Conservation (phyloP, 371 early-diverging fungal species). For the Apophysomyces trapeziformis region DNA sequence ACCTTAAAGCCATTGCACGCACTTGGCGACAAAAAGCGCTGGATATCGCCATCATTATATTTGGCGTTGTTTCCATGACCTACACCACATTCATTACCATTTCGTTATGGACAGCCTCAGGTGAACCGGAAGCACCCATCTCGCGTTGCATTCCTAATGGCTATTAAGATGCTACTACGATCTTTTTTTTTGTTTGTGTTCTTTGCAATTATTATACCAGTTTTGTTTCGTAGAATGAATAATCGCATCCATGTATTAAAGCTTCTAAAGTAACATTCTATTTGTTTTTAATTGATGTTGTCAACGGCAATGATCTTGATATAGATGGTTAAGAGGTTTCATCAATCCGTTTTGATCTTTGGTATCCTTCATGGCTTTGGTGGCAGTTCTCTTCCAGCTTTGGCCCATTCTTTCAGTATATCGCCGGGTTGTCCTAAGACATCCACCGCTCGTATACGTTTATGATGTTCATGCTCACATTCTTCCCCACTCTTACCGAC, state of each 20-base stretch:
- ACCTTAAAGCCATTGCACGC: conserved; percentile 65
- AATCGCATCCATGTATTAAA: too few species aligned
- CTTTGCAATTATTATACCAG: conserved; percentile 2
- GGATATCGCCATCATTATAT: conserved; percentile 67
- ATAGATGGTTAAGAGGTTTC: too few species aligned
- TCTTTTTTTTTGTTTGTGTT: conserved; percentile 1
- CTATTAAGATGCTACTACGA: conserved; percentile 11
- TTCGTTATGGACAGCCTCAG: conserved; percentile 62
- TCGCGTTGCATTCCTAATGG: conserved; percentile 40
- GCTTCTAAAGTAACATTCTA: too few species aligned
- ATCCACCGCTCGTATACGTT: conserved; percentile 42
- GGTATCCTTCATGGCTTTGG: conserved; percentile 17
- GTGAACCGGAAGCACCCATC: conserved; percentile 37
- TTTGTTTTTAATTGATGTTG: too few species aligned
- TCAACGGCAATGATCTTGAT: too few species aligned
- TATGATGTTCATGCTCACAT: conserved; percentile 46
- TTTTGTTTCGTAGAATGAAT: too few species aligned
- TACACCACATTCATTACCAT: conserved; percentile 81
- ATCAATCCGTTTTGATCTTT: background rate
- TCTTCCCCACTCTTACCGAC: conserved; percentile 44
- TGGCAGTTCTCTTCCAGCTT: conserved; percentile 45
- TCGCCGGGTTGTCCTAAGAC: conserved; percentile 56
- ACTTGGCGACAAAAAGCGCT: conserved; percentile 36
- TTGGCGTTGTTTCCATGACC: conserved; percentile 76
- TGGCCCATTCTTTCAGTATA: conserved; percentile 46